These are phyloP conservation scores for Verticillium nubilum DNA, from an alignment of 2,329 filamentous ascomycete genomes.

Conservation along the genomic window DNA sequence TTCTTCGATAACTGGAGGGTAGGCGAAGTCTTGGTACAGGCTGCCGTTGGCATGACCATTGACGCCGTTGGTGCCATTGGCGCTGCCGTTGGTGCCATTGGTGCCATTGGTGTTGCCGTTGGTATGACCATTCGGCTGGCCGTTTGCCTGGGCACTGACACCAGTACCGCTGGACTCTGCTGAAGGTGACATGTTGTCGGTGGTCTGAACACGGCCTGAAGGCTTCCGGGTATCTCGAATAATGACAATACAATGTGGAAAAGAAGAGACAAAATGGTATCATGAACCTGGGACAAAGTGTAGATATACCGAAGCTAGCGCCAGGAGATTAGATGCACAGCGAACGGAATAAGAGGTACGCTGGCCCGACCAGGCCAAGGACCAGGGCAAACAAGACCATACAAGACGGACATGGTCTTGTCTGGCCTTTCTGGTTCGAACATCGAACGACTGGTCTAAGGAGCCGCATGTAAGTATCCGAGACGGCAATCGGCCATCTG, in stretches of 20 bases:
- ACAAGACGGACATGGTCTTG: neutral
- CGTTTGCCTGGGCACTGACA: conserved; percentile 3
- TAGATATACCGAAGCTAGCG: neutral
- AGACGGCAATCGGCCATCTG: neutral
- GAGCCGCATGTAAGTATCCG: neutral
- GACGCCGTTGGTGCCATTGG: conserved; percentile 1
- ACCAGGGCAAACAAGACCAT: neutral
- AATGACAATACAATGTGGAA: neutral
- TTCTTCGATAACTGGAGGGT: conserved; percentile 16
- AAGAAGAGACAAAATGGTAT: neutral
- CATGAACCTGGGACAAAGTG: neutral
- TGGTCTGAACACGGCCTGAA: neutral
- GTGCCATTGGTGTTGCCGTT: neutral
- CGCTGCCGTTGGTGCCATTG: conserved; percentile 1
- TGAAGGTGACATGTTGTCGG: conserved; percentile 4
- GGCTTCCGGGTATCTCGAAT: neutral
- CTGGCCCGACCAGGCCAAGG: neutral
- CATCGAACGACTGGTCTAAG: neutral
- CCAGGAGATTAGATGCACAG: neutral
- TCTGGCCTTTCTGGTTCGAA: neutral
- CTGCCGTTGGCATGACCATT: neutral
- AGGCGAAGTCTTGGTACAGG: conserved; percentile 14
- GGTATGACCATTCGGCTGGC: neutral
- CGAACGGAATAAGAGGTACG: neutral
- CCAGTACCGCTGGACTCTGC: conserved; percentile 6